A percentile compares a stretch with the other conserved stretches of the same genome.
These are phyloP conservation scores for Athelia psychrophila DNA, from an alignment of 1,284 basidiomycete genomes.

Conservation along the genomic window DNA sequence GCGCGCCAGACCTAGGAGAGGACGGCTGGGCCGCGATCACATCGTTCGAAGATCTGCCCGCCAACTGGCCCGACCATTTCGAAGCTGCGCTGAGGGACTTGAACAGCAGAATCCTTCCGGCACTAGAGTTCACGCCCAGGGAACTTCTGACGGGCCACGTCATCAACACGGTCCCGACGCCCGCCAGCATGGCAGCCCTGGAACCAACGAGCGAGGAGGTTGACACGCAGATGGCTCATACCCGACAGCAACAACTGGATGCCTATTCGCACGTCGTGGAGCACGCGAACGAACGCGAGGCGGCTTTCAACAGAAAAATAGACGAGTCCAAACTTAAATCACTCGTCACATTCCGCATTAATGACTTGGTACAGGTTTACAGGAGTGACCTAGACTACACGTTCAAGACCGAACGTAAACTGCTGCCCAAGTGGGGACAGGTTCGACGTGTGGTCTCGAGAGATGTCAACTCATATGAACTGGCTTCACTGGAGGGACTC, in stretches of 20 bases:
- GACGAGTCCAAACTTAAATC: conserved; percentile 8
- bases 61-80: conserved; percentile 18
- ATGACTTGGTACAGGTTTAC: conserved; percentile 14
- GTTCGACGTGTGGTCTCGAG: conserved; percentile 9
- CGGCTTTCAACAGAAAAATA: conserved; percentile 16
- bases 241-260: conserved; percentile 20
- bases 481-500: conserved; percentile 12
- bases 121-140: conserved; percentile 21
- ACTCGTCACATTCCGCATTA: conserved; percentile 8
- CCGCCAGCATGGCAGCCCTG: background rate
- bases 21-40: conserved; percentile 7
- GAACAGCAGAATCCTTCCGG: conserved; percentile 16
- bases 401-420: conserved; percentile 17
- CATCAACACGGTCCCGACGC: conserved; percentile 16
- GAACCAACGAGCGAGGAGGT: conserved; percentile 3
- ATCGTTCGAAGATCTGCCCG: conserved; percentile 9
- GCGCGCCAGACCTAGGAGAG: conserved; percentile 6
- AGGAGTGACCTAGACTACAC: conserved; percentile 15
- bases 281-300: conserved; percentile 14
- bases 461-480: conserved; percentile 19
- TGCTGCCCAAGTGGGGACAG: conserved; percentile 21
- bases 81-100: conserved; percentile 14
- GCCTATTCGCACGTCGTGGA: conserved; percentile 11
- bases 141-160: conserved; percentile 20
- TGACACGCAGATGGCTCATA: conserved; percentile 15